phyloP scores from a whole-genome alignment of 2,329 filamentous ascomycete species.

The Neospermospora avenae region DNA sequence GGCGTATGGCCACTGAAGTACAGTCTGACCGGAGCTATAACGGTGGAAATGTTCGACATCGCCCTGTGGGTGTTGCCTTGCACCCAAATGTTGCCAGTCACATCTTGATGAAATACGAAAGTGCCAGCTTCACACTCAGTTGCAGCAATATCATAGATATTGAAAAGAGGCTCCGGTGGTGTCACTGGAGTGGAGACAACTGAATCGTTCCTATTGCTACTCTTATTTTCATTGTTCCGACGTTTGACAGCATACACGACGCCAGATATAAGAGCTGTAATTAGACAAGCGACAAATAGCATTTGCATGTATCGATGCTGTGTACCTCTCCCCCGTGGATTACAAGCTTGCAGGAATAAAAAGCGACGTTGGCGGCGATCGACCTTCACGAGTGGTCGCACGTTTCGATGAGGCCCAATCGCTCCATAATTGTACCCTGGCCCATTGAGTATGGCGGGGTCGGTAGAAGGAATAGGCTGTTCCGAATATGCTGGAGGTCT shows the following conservation, averaged over 20 bases:
- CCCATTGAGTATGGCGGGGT: neutral
- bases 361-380: too few species aligned
- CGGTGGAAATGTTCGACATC: neutral
- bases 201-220: neutral
- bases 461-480: neutral
- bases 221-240: neutral
- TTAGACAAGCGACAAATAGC: too few species aligned
- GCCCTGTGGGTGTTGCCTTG: neutral
- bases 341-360: too few species aligned
- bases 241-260: too few species aligned
- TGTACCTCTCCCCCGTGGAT: too few species aligned
- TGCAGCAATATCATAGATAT: neutral
- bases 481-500: neutral
- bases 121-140: neutral
- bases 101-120: neutral
- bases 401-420: neutral
- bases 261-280: too few species aligned
- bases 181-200: neutral
- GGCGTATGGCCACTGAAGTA: neutral
- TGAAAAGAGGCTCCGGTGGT: neutral
- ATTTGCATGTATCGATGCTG: too few species aligned
- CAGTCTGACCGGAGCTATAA: neutral
- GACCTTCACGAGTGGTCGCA: too few species aligned
- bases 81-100: neutral
- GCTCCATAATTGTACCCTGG: neutral